Base-by-base conservation (phyloP, 192 early-diverging fungal species). In the Borealophlyctis nickersoniae region DNA sequence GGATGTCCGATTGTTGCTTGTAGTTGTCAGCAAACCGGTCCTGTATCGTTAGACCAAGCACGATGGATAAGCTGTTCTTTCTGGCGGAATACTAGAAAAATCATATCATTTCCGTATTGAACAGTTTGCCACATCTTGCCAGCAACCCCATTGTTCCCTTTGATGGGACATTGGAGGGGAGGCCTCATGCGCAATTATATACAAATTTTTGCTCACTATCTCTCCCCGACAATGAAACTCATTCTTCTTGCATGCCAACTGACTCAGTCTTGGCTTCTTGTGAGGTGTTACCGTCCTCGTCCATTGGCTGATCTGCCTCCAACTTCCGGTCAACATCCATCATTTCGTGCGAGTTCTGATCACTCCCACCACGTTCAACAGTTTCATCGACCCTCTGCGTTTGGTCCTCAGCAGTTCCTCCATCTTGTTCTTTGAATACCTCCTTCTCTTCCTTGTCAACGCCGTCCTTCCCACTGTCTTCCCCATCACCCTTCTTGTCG, bases 151-250 rank as follows among this genome's bases (percentile, higher is more conserved):
- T n/a, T n/a, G n/a, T n/a, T n/a, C n/a, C n/a, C n/a, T n/a, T n/a
- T n/a, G n/a, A n/a, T n/a, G n/a, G n/a, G n/a, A n/a, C n/a, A n/a
- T n/a, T n/a, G n/a, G n/a, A n/a, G n/a, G n/a, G n/a, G n/a, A n/a
- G n/a, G n/a, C n/a, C n/a, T n/a, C n/a, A n/a, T n/a, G n/a, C n/a
- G n/a, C n/a, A n/a, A n/a, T n/a, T n/a, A n/a, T n/a, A n/a, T n/a
- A n/a, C n/a, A n/a, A n/a, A 27, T 36, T 2, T 59, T 51, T n/a
- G n/a, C 2, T 67, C 65, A 52, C 72, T 80, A 35, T 71, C 63
- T 3, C 29, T 68, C 24, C 64, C 4, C 13, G 24, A 26, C 11
- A 22, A 22, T 3, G 4, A 4, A 4, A 34, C 23, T 48, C 5
- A 4, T 30, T 60, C 24, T 27, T 48, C 23, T 36, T 26, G 35